Evolutionary conservation across 106 monocot species (phyloP), one percentile per base, ranked within the genome.

Genomic region (Acanthochlamys bracteata): DNA sequence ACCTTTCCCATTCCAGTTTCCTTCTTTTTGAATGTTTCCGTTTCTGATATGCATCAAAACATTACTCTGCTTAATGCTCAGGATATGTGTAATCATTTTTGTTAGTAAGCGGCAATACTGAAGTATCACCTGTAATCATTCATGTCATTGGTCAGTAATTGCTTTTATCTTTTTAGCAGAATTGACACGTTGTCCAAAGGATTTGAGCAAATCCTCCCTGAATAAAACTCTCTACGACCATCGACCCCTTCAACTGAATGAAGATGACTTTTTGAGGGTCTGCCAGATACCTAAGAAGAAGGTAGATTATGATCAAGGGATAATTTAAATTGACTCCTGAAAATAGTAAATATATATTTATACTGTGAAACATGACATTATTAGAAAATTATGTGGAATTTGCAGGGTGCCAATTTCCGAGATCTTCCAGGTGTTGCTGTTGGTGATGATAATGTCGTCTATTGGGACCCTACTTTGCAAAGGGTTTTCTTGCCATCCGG

Each of bases 391-490:
- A 0, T 63, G 3, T 72, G 10, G 4, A 41, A 11, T 10, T 46
- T 27, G 26, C 24, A 82, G 82, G 77, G 77, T 15, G 82, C 82
- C 39, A 78, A 78, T 20, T 82, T 82, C 27, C 64, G 82, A 25
- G 74, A 82, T 16, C 26, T 82, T 15, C 63, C 41, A 10, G 82
- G 82, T 7, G 82, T 82, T 4, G 42, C 9, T 19, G 82, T 82
- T 26, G 82, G 82, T 7, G 25, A 61, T 0, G 74, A 82, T 41
- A 82, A 82, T 33, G 61, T 52, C 3, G 73, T 70, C 4, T 54
- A 74, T 39, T 78, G 58, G 74, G 78, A 82, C 43, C 73, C 77
- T 0, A 39, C 61, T 21, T 26, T 82, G 15, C 45, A 43, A 25
- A 56, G 82, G 22, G 77, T 74, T 10, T 25, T 66, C 0, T 25